Evolutionary conservation across 805 yeast genomes (phyloP).

Genomic region (Pichia scutulata): DNA sequence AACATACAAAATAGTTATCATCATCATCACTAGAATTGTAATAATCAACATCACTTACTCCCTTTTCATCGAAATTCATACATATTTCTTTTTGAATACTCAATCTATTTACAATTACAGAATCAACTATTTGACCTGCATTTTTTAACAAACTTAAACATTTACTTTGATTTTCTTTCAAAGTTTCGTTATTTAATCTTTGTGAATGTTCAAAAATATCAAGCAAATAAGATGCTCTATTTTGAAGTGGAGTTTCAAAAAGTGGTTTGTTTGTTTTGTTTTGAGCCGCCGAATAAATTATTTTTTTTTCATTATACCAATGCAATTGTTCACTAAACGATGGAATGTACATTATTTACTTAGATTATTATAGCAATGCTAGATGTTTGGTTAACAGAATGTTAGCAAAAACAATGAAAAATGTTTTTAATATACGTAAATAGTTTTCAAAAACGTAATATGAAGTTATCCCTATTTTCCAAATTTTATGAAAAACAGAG

Average conservation of each 20-base stretch:
- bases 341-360: not conserved
- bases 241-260: not conserved
- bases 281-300: not conserved
- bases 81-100: not conserved
- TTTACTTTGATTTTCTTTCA: not conserved
- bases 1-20: not conserved
- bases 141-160: not conserved
- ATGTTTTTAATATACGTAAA: not conserved
- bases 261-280: not conserved
- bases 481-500: not conserved
- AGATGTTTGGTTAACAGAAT: not conserved
- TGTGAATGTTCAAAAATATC: not conserved
- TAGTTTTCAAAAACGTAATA: not conserved
- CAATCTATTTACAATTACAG: not conserved
- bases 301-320: constrained; percentile 6
- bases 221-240: not conserved
- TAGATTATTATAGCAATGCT: constrained; percentile 1
- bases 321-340: constrained; percentile 1
- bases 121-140: not conserved
- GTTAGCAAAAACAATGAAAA: no score
- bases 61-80: not conserved
- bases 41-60: not conserved
- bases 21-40: not conserved
- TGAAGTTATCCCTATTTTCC: not conserved
- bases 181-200: not conserved